A percentile compares a stretch with the other conserved stretches of the same genome.
Conservation (phyloP, 495 filamentous ascomycete genomes). For the Mytilinidion resinicola region DNA sequence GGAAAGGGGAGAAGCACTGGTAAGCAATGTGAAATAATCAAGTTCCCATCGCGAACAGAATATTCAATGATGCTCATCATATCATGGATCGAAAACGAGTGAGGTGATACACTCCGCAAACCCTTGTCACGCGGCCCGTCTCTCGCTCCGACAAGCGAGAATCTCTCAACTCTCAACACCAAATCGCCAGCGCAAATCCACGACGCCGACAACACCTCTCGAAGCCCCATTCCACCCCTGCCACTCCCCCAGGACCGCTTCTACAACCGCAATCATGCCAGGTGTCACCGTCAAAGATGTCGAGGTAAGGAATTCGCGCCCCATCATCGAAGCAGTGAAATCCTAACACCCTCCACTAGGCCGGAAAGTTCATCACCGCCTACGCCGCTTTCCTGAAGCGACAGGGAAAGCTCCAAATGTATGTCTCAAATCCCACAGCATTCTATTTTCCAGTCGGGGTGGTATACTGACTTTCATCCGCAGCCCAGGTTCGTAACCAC, state of each 20-base stretch:
- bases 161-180: neutral
- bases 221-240: neutral
- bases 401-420: conserved; percentile 98
- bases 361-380: conserved; percentile 90
- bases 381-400: conserved; percentile 98
- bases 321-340: neutral
- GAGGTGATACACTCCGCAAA: neutral
- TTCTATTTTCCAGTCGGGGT: neutral
- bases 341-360: conserved; percentile 41
- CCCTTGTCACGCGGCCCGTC: neutral
- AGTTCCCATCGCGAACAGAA: too few relatives aligned
- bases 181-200: neutral
- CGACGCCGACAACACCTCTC: neutral
- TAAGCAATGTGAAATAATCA: too few relatives aligned
- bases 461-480: conserved; percentile 27
- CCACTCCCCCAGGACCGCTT: neutral
- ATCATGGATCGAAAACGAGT: neutral
- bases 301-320: neutral
- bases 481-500: conserved; percentile 26
- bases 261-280: neutral
- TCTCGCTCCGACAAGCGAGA: neutral
- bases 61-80: too few relatives aligned
- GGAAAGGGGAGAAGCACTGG: too few relatives aligned
- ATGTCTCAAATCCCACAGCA: conserved; percentile 13
- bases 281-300: conserved; percentile 36